These are phyloP conservation scores for Gyromitra esculenta DNA, from an alignment of 2,329 filamentous ascomycete species.

Conservation along the genomic window DNA sequence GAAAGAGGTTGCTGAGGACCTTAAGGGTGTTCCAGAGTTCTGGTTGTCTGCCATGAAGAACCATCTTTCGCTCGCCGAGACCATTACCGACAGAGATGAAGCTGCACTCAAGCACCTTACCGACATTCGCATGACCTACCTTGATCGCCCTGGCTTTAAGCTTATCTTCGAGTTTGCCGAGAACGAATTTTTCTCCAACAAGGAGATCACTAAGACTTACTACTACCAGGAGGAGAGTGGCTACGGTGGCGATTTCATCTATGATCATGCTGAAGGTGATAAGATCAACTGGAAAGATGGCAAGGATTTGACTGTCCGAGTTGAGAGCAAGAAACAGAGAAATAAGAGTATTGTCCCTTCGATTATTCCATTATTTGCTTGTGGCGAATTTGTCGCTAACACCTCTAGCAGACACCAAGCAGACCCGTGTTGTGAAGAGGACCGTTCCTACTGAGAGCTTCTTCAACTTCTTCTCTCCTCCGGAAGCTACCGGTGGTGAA, in stretches of 20 bases:
- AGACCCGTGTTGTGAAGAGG: slow-evolving; percentile 98
- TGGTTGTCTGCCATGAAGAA: slow-evolving; percentile 99
- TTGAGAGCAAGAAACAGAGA: slow-evolving; percentile 99
- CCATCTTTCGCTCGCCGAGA: slow-evolving; percentile 94
- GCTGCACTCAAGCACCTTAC: slow-evolving; percentile 86
- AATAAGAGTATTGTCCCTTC: slow-evolving; percentile 84
- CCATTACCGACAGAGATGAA: slow-evolving; percentile 98
- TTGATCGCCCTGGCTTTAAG: slow-evolving; percentile 96
- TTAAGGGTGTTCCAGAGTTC: slow-evolving; percentile 94
- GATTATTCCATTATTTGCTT: not conserved
- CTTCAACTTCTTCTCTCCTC: slow-evolving; percentile 98
- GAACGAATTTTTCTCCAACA: slow-evolving; percentile 98
- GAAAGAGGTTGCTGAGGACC: slow-evolving; percentile 64
- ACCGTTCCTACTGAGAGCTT: slow-evolving; percentile 98
- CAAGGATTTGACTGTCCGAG: slow-evolving; percentile 90
- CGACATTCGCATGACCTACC: slow-evolving; percentile 98
- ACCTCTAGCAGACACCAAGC: slow-evolving; percentile 82
- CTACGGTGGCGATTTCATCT: slow-evolving; percentile 99
- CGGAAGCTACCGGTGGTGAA: slow-evolving; percentile 81
- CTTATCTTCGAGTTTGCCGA: slow-evolving; percentile 96
- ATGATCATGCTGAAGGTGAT: slow-evolving; percentile 97
- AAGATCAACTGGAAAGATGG: slow-evolving; percentile 96
- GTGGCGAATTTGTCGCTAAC: slow-evolving; percentile 51
- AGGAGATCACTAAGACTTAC: slow-evolving; percentile 96
- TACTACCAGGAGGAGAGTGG: slow-evolving; percentile 99